phyloP scores from a whole-genome alignment of 2,329 filamentous ascomycete genomes.

The Meredithiella fracta region DNA sequence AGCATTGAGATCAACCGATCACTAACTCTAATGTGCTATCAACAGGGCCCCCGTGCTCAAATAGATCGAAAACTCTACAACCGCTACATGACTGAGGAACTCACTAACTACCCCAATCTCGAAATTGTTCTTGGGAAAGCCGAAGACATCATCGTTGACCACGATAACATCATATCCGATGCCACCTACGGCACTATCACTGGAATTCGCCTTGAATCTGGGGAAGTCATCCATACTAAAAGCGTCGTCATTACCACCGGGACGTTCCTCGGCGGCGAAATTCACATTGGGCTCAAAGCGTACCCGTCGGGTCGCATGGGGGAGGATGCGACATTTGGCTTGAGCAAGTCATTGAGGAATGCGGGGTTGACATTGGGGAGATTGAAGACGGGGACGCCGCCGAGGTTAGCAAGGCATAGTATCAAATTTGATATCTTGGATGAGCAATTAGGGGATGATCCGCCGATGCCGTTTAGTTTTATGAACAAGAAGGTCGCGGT shows the following conservation, averaged over 20 bases:
- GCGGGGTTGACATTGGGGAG: conserved; percentile 81
- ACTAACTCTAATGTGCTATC: background rate
- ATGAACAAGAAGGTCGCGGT: conserved; percentile 66
- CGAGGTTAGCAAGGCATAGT: conserved; percentile 62
- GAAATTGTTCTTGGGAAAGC: conserved; percentile 74
- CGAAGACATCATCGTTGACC: conserved; percentile 58
- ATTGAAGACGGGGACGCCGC: conserved; percentile 90
- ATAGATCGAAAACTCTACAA: conserved; percentile 86
- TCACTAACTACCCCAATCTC: conserved; percentile 60
- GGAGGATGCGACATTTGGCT: conserved; percentile 77
- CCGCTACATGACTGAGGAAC: conserved; percentile 76
- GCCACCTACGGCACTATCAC: conserved; percentile 40
- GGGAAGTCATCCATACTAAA: conserved; percentile 62
- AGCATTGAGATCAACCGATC: background rate
- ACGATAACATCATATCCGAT: conserved; percentile 37
- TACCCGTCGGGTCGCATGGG: conserved; percentile 85
- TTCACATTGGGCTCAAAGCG: conserved; percentile 76
- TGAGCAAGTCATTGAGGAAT: conserved; percentile 77
- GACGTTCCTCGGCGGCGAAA: conserved; percentile 88
- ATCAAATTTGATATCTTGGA: conserved; percentile 65
- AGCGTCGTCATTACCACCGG: conserved; percentile 90
- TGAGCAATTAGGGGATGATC: conserved; percentile 64
- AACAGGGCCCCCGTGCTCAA: conserved; percentile 73
- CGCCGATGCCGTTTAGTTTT: conserved; percentile 82
- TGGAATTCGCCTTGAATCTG: conserved; percentile 74